Conservation (phyloP, 2,329 filamentous ascomycete genomes). For the Hymenoscyphus infarciens region DNA sequence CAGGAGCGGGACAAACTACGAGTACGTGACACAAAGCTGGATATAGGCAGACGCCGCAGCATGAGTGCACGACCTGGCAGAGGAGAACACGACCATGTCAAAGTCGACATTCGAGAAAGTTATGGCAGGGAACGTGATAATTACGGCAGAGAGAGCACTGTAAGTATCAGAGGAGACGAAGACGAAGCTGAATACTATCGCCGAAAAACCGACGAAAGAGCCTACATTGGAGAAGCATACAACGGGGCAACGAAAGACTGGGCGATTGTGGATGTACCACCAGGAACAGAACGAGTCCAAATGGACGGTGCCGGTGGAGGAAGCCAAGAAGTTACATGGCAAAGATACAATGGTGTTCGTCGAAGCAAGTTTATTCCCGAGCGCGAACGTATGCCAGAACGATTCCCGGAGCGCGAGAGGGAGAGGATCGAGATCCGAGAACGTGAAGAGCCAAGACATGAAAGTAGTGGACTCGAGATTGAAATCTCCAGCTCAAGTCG, state of each 20-base stretch:
- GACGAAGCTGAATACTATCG: conserved; percentile 60
- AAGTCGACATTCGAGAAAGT: conserved; percentile 26
- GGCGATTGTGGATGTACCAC: conserved; percentile 79
- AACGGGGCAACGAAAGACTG: conserved; percentile 73
- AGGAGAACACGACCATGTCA: conserved; percentile 23
- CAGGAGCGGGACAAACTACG: conserved; percentile 34
- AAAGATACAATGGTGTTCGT: conserved; percentile 73
- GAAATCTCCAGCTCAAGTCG: conserved; percentile 27
- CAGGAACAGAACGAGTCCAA: conserved; percentile 75
- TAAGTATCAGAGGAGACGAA: conserved; percentile 26
- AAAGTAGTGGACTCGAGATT: conserved; percentile 30
- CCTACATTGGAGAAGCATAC: conserved; percentile 68
- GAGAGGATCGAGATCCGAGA: conserved; percentile 27
- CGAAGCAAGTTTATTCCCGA: conserved; percentile 71
- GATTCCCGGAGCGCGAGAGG: conserved; percentile 14
- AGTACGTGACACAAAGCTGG: conserved; percentile 37
- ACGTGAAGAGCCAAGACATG: conserved; percentile 24
- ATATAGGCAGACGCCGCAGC: conserved; percentile 28
- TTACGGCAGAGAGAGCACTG: background rate
- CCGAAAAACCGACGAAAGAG: conserved; percentile 65
- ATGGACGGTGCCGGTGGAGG: conserved; percentile 77
- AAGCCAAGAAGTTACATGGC: conserved; percentile 74
- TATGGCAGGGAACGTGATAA: conserved; percentile 3
- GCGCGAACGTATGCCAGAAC: conserved; percentile 43
- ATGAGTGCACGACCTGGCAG: conserved; percentile 28